Evolutionary conservation across 139 green algal species (phyloP), one percentile per base, ranked within the genome.

Genomic region (Haematococcus lacustris): DNA sequence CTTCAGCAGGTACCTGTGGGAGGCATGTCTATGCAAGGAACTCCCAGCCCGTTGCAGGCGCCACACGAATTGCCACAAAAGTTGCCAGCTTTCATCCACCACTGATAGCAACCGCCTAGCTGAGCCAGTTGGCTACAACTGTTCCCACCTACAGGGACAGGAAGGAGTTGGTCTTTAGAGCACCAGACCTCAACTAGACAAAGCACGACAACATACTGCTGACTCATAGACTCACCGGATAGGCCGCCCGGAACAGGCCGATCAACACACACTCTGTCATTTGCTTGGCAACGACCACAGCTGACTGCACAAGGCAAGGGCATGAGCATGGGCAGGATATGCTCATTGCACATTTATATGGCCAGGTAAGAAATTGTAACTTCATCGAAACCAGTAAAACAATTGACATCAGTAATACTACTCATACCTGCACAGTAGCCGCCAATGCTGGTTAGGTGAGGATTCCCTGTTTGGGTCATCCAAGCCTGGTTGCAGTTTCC

Each of bases 1-100:
- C 4, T 35, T 64, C 9, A 7, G 53, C 23, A 35, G 21, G 17
- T 64, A 32, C 53, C 26, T 30, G 51, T 73, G 37, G 80, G 80
- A 38, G 71, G 59, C n/a, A 57, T 70, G 76, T 85, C 76, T 26
- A 71, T 43, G 63, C 80, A 85, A 13, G 66, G 63, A 5, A 32
- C 35, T 13, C 63, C 53, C 53, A 21, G 30, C 23, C 53, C 53
- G 26, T 64, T 69, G 63, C 63, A 69, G 3, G 4, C 7, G 63
- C 63, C 63, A 35, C 63, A 69, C 35, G 63, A 33, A 21, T 5
- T 50, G 21, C 30, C 47, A 37, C 68, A 73, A 1, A 41, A 73
- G 26, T 51, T 33, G 37, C 64, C 64, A 6, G 6, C 6, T 5
- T 37, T 17, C 68, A 73, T 73, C 68, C 68, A 73, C 25, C 68